Base-by-base conservation (phyloP, 2,329 filamentous ascomycete species). In the Fonsecaea pugnacius region DNA sequence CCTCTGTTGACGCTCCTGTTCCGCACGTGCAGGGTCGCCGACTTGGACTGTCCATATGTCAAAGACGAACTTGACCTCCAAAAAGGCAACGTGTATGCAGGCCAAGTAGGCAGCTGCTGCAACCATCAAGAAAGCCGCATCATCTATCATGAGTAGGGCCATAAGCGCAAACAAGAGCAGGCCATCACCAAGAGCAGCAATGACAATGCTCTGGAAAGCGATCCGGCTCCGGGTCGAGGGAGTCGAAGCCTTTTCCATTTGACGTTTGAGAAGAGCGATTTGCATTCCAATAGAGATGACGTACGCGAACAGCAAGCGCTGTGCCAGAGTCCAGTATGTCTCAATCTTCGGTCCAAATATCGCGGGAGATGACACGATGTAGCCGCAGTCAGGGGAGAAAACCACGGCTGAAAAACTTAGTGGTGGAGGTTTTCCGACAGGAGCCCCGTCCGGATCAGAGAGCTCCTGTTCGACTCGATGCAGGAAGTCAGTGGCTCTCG, bases 381-480 rank as follows among this genome's bases (percentile, higher is more conserved):
- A 88, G n/a, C 86, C 86, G 73, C 87, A 89, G 70, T 89, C 87
- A 2, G 87, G 87, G 16, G 86, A 89, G 72, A 88, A 88, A 9
- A 85, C 78, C 9, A 86, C 76, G 72, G 85, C 84, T 18, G 84
- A 87, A 78, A 88, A 87, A 53, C 79, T 77, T 66, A 88, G 78
- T 7, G 79, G 76, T 21, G 85, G 82, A 36, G 82, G 78, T 24
- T 75, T 70, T 2, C 83, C 82, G 10, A 85, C 76, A 1, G 82
- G 80, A 43, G 84, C 81, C 16, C 86, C 86, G 46, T 82, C 83
- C 1, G 87, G 87, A 61, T 81, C 85, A 50, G 85, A 79, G 18
- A 89, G 75, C 69, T 89, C 87, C 38, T 82, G 73, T 69, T 89
- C 87, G 18, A 88, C 80, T 70, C 79, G 80, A 35, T 80, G 75